These are phyloP conservation scores for Saccharomyces jurei DNA, from an alignment of 805 yeast genomes.

Conservation along the genomic window DNA sequence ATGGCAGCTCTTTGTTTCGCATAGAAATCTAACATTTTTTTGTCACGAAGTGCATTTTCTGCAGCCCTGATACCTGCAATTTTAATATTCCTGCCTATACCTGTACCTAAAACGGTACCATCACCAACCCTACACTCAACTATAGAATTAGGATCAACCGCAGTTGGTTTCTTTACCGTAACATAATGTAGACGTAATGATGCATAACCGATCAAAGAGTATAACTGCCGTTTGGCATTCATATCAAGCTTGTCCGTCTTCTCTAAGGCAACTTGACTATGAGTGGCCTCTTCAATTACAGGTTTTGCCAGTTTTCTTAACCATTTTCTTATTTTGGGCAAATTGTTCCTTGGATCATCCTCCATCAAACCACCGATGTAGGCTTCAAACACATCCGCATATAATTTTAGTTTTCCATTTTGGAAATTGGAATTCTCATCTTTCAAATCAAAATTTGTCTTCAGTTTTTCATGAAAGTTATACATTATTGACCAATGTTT, in stretches of 20 bases:
- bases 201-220: conserved; percentile 73
- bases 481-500: conserved; percentile 64
- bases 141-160: conserved; percentile 36
- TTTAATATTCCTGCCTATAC: conserved; percentile 59
- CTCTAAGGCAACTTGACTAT: conserved; percentile 21
- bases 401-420: conserved; percentile 56
- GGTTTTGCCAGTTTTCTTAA: conserved; percentile 44
- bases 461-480: conserved; percentile 52
- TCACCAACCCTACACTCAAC: conserved; percentile 62
- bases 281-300: conserved; percentile 26
- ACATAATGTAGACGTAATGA: conserved; percentile 53
- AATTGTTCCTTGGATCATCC: conserved; percentile 36
- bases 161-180: conserved; percentile 33
- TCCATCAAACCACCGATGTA: conserved; percentile 82
- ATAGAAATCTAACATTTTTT: conserved; percentile 53
- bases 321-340: conserved; percentile 50
- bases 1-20: conserved; percentile 46
- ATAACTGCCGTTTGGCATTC: conserved; percentile 71
- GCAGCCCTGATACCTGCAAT: conserved; percentile 86
- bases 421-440: conserved; percentile 26
- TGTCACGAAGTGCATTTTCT: conserved; percentile 59
- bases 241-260: conserved; percentile 37
- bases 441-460: conserved; percentile 37
- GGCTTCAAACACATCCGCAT: conserved; percentile 91
- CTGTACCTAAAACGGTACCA: conserved; percentile 59